phyloP scores from a whole-genome alignment of 1,139 yeast genomes.

The Zygoascus hellenicus region DNA sequence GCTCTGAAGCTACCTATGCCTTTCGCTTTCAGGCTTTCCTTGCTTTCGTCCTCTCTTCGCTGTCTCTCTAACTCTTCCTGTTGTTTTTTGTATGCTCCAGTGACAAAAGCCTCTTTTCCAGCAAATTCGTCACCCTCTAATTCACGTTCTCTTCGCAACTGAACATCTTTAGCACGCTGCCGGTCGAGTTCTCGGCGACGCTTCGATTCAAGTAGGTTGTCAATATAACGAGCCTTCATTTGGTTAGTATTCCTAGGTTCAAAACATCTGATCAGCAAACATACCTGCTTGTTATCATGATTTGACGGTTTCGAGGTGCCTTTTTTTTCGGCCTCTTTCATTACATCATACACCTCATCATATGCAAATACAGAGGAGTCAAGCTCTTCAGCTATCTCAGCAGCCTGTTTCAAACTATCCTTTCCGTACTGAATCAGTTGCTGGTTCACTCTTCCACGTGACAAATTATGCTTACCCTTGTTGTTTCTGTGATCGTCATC shows the following conservation, averaged over 20 bases:
- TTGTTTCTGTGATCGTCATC: constrained; percentile 14
- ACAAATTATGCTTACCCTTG: constrained; percentile 10
- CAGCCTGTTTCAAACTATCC: constrained; percentile 18
- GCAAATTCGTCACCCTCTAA: constrained; percentile 35
- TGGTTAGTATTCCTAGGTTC: constrained; percentile 6
- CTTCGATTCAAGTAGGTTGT: constrained; percentile 36
- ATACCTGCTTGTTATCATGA: constrained; percentile 15
- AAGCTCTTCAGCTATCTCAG: constrained; percentile 14
- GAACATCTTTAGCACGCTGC: constrained; percentile 30
- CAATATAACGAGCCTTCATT: constrained; percentile 37
- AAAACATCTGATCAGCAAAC: constrained; percentile 4
- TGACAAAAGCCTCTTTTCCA: constrained; percentile 42
- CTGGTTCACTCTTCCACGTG: constrained; percentile 19
- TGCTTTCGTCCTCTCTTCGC: constrained; percentile 25
- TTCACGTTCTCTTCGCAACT: constrained; percentile 27
- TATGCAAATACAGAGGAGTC: constrained; percentile 31
- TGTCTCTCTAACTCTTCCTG: constrained; percentile 30
- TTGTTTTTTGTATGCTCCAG: constrained; percentile 39
- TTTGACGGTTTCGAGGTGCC: background rate
- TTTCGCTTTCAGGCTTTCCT: constrained; percentile 19
- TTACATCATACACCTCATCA: constrained; percentile 37
- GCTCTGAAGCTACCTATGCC: constrained; percentile 17
- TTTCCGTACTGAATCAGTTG: constrained; percentile 22
- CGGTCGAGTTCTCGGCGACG: constrained; percentile 39
- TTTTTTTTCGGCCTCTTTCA: constrained; percentile 29